phyloP scores from a whole-genome alignment of 2,329 filamentous ascomycete genomes.

The Ophiostoma triangulosporum region DNA sequence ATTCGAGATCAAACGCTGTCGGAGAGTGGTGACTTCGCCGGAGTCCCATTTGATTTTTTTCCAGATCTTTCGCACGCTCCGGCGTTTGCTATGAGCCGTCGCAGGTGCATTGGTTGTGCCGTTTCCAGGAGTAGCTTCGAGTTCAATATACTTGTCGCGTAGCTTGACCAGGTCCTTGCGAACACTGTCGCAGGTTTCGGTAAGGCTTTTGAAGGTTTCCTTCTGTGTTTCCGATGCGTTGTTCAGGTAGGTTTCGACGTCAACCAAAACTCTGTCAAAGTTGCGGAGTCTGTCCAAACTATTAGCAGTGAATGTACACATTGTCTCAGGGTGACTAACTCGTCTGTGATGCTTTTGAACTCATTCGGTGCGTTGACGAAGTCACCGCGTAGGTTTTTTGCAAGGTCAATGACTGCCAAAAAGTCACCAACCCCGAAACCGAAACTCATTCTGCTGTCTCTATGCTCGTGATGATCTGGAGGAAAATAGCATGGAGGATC shows the following conservation, averaged over 20 bases:
- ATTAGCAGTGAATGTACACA: not conserved
- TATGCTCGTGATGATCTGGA: no score
- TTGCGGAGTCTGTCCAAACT: not conserved
- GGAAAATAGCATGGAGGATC: no score
- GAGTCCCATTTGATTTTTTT: not conserved
- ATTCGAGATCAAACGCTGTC: not conserved
- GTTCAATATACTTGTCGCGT: not conserved
- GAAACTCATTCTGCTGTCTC: not conserved
- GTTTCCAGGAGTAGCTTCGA: not conserved
- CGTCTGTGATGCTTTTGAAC: not conserved
- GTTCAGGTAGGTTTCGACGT: not conserved
- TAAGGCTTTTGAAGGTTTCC: not conserved
- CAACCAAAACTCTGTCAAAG: not conserved
- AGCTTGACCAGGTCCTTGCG: not conserved
- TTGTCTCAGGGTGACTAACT: not conserved
- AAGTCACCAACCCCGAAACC: not conserved
- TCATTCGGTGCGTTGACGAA: not conserved
- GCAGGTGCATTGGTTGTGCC: no score
- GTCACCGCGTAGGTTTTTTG: not conserved
- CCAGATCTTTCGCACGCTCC: not conserved
- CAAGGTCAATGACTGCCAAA: not conserved
- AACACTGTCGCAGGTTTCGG: not conserved
- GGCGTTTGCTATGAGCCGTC: no score
- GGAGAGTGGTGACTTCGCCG: not conserved
- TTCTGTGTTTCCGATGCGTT: not conserved